Percentiles rank a stretch among this genome's conserved stretches.
These are phyloP conservation scores for Plenodomus lindquistii DNA, from an alignment of 2,329 filamentous ascomycete genomes.

Conservation along the genomic window DNA sequence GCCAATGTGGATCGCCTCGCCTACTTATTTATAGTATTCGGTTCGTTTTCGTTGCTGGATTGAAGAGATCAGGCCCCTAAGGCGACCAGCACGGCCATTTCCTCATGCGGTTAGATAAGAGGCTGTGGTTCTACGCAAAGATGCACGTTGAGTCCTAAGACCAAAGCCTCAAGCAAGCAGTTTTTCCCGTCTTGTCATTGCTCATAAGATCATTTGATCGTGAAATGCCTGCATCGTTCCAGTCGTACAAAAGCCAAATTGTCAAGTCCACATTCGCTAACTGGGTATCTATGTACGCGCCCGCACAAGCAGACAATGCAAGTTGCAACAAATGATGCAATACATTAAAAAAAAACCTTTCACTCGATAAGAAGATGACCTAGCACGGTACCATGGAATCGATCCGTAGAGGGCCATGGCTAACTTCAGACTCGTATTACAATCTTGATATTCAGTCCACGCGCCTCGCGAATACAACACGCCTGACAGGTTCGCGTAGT, in stretches of 20 bases:
- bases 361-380: not conserved
- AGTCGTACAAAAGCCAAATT: not conserved
- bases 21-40: not conserved
- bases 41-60: not conserved
- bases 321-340: not conserved
- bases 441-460: conserved; percentile 69
- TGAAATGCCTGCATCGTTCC: not conserved
- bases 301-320: conserved; percentile 2
- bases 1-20: not conserved
- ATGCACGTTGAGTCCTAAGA: not conserved
- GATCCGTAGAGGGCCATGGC: not conserved
- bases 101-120: not conserved
- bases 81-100: conserved; percentile 2
- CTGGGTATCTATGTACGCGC: conserved; percentile 18
- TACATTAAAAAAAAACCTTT: not conserved
- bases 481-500: conserved; percentile 69
- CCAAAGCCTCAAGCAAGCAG: not conserved
- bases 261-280: conserved; percentile 1
- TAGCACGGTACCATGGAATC: not conserved
- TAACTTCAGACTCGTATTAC: conserved; percentile 53
- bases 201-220: too few relatives aligned
- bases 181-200: not conserved
- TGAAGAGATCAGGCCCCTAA: not conserved
- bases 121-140: not conserved
- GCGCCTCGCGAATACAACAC: conserved; percentile 76